Percentiles rank a stretch among this genome's conserved stretches.
phyloP scores from a whole-genome alignment of 768 basidiomycete species.

The Boletales sp. region DNA sequence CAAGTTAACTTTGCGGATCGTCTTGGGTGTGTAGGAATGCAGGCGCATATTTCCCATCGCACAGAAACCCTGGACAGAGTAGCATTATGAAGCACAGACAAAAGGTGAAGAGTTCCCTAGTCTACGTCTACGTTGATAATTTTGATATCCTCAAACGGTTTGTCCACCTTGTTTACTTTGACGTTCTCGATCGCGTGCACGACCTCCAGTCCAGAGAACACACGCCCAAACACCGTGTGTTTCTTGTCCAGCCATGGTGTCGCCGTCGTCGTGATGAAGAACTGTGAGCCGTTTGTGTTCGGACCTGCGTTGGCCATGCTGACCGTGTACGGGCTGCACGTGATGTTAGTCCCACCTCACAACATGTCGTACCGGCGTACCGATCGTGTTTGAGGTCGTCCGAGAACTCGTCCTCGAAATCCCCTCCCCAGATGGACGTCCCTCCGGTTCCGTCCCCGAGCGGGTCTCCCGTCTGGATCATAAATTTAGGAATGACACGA shows the following conservation, averaged over 20 bases:
- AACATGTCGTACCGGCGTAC: conserved; percentile 35
- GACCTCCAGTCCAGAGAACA: conserved; percentile 82
- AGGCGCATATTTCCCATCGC: conserved; percentile 27
- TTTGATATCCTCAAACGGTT: conserved; percentile 92
- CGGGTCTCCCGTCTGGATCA: conserved; percentile 96
- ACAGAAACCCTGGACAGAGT: conserved; percentile 44
- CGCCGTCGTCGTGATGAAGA: conserved; percentile 95
- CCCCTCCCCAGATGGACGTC: conserved; percentile 82
- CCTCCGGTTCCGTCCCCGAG: conserved; percentile 95
- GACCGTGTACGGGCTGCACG: conserved; percentile 80
- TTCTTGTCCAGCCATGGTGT: conserved; percentile 93
- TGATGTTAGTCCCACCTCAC: conserved; percentile 1
- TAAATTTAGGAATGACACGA: conserved; percentile 97
- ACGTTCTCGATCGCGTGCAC: conserved; percentile 91
- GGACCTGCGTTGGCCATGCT: conserved; percentile 96
- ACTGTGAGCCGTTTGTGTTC: conserved; percentile 91
- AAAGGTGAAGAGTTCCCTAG: conserved; percentile 27
- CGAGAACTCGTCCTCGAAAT: conserved; percentile 93
- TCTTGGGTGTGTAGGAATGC: conserved; percentile 22
- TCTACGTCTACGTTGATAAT: conserved; percentile 78
- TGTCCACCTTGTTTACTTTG: conserved; percentile 79
- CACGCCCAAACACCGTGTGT: conserved; percentile 91
- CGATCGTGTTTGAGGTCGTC: conserved; percentile 89
- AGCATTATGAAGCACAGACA: conserved; percentile 35
- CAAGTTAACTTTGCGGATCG: conserved; percentile 32